Evolutionary conservation across 2,329 filamentous ascomycete genomes (phyloP).

Genomic region (Penicillium sp.): DNA sequence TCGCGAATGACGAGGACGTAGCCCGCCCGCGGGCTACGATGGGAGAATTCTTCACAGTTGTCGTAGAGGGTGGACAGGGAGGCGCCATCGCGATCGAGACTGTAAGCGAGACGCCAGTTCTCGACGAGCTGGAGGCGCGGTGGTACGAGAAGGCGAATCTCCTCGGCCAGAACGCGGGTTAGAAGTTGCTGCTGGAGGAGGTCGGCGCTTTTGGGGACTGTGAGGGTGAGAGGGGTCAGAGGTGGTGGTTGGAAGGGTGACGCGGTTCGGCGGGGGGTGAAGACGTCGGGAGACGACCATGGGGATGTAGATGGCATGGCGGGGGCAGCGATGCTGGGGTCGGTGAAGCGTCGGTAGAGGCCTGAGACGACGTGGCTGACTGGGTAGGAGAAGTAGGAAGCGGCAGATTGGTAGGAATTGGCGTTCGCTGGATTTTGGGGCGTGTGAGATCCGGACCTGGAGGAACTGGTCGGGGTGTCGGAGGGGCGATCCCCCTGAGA

Average conservation of each 20-base stretch:
- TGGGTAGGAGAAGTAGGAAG: conserved; percentile 52
- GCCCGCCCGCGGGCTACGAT: conserved; percentile 69
- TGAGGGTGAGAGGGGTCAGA: conserved; percentile 74
- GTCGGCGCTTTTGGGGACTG: conserved; percentile 52
- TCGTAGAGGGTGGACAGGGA: conserved; percentile 84
- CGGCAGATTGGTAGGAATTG: conserved; percentile 35
- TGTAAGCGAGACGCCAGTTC: conserved; percentile 83
- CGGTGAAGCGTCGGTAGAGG: conserved; percentile 65
- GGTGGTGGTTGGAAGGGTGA: conserved; percentile 87
- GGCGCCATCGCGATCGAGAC: conserved; percentile 86
- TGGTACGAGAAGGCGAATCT: conserved; percentile 86
- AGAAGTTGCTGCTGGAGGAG: conserved; percentile 64
- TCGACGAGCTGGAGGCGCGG: conserved; percentile 84
- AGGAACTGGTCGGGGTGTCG: conserved; percentile 14
- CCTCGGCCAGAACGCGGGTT: conserved; percentile 75
- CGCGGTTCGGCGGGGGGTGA: conserved; percentile 56
- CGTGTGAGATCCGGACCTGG: conserved; percentile 25
- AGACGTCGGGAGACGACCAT: conserved; percentile 38
- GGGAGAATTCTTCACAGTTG: conserved; percentile 66
- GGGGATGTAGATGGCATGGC: conserved; percentile 40
- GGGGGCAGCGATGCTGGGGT: conserved; percentile 29
- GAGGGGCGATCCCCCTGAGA: conserved; percentile 17
- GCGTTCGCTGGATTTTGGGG: conserved; percentile 20
- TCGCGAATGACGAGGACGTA: conserved; percentile 90
- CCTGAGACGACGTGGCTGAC: conserved; percentile 59